These are phyloP conservation scores for Chytridium lagenaria DNA, from an alignment of 371 early-diverging fungal species.

Conservation along the genomic window DNA sequence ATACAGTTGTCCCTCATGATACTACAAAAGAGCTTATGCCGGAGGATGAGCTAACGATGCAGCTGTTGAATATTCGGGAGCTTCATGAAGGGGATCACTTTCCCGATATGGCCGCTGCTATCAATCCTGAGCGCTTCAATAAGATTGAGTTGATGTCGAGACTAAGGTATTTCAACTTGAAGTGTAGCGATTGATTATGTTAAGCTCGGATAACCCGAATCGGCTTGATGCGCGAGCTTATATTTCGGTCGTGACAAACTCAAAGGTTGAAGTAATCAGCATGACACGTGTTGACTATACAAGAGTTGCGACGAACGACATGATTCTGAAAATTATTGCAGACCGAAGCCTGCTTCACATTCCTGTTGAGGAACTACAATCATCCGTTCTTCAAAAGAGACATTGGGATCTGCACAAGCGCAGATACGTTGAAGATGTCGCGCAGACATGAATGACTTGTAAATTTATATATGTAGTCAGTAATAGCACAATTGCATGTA, in stretches of 20 bases:
- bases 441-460: background rate
- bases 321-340: constrained; percentile 30
- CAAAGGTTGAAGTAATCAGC: constrained; percentile 38
- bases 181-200: background rate
- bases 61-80: constrained; percentile 38
- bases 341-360: constrained; percentile 25
- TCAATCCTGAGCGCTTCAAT: constrained; percentile 13
- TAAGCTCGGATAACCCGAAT: constrained; percentile 27
- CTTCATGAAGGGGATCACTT: constrained; percentile 39
- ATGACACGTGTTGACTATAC: constrained; percentile 40
- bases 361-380: constrained; percentile 34
- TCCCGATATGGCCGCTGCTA: constrained; percentile 34
- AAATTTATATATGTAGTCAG: background rate
- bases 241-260: constrained; percentile 36
- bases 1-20: constrained; percentile 27
- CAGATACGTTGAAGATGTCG: constrained; percentile 9
- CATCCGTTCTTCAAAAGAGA: constrained; percentile 31
- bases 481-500: background rate
- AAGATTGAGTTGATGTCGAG: constrained; percentile 24
- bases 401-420: constrained; percentile 36
- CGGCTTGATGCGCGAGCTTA: constrained; percentile 22
- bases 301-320: constrained; percentile 31
- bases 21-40: background rate
- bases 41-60: constrained; percentile 35
- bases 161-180: constrained; percentile 14